phyloP scores from a whole-genome alignment of 257 asterid genomes.

The Prunella vulgaris region DNA sequence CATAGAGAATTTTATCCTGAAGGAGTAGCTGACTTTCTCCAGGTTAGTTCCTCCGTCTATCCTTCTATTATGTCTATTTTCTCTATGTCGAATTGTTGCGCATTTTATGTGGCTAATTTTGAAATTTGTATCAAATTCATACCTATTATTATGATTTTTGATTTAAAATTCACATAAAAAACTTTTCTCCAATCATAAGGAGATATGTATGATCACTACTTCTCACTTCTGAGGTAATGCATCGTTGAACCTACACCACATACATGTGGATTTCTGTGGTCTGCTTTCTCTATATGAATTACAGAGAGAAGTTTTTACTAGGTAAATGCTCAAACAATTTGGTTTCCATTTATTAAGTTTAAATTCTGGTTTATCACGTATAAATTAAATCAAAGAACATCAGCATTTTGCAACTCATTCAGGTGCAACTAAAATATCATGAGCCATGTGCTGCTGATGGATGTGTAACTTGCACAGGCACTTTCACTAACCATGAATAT shows the following conservation, averaged over 20 bases:
- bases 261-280: neutral
- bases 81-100: neutral
- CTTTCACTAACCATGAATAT: neutral
- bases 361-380: neutral
- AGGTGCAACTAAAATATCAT: neutral
- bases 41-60: constrained; percentile 46
- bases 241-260: neutral
- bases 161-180: neutral
- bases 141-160: neutral
- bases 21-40: constrained; percentile 91
- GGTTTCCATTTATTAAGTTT: neutral
- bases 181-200: neutral
- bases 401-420: neutral
- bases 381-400: neutral
- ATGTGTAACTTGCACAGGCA: neutral
- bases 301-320: neutral
- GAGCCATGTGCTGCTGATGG: neutral
- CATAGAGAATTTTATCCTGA: constrained; percentile 99
- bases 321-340: neutral
- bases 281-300: neutral
- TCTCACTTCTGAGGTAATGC: neutral
- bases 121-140: neutral
- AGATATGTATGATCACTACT: neutral
- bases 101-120: constrained; percentile 19
- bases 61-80: constrained; percentile 12